phyloP scores from a whole-genome alignment of 1,139 yeast genomes.

The Magnusiomyces tetraspermus region DNA sequence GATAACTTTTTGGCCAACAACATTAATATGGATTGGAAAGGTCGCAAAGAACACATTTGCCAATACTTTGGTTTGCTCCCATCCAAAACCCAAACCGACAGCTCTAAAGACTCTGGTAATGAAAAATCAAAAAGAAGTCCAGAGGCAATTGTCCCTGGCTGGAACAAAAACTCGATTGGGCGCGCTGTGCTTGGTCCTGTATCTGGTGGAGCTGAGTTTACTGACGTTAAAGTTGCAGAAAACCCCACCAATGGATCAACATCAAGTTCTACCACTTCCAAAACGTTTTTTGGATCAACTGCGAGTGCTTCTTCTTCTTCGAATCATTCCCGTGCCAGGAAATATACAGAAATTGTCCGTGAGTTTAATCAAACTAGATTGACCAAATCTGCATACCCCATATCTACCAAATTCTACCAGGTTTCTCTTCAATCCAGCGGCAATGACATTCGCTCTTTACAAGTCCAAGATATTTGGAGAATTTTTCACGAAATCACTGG shows the following conservation, averaged over 20 bases:
- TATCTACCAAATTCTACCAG: slow-evolving; percentile 47
- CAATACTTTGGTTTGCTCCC: slow-evolving; percentile 47
- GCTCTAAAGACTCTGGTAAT: slow-evolving; percentile 7
- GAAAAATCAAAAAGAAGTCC: neutral
- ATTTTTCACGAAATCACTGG: slow-evolving; percentile 27
- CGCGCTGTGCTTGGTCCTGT: slow-evolving; percentile 32
- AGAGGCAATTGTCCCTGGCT: slow-evolving; percentile 13
- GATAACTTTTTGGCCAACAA: slow-evolving; percentile 67
- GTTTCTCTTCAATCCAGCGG: slow-evolving; percentile 27
- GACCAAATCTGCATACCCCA: slow-evolving; percentile 40
- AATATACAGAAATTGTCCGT: slow-evolving; percentile 62
- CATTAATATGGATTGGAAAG: slow-evolving; percentile 75
- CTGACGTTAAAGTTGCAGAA: slow-evolving; percentile 26
- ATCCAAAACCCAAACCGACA: slow-evolving; percentile 19
- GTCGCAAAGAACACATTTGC: slow-evolving; percentile 61
- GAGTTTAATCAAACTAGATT: slow-evolving; percentile 63
- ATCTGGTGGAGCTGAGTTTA: slow-evolving; percentile 26
- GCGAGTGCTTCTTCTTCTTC: slow-evolving; percentile 8
- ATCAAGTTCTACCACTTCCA: neutral
- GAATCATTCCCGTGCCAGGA: slow-evolving; percentile 35
- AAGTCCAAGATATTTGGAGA: slow-evolving; percentile 33
- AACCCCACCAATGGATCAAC: slow-evolving; percentile 17
- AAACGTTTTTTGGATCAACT: neutral
- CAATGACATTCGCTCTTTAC: slow-evolving; percentile 31
- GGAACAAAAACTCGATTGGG: slow-evolving; percentile 31